Evolutionary conservation across 2,329 filamentous ascomycete genomes (phyloP).

Genomic region (Leptographium procerum): DNA sequence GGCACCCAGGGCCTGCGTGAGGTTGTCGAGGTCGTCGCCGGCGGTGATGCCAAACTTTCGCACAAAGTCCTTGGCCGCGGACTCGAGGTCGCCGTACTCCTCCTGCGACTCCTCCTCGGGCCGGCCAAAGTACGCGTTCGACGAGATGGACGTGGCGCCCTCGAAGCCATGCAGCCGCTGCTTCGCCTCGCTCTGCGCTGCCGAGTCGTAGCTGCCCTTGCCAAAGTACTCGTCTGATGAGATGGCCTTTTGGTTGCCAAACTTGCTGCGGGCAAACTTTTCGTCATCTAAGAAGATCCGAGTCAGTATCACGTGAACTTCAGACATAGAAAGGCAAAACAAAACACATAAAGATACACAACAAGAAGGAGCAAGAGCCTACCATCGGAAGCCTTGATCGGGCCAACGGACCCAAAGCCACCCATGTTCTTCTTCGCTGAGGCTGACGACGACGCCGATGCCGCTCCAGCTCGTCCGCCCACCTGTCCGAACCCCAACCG

Average conservation of each 20-base stretch:
- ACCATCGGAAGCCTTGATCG: slow-evolving; percentile 60
- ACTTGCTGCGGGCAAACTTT: slow-evolving; percentile 75
- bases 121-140: slow-evolving; percentile 93
- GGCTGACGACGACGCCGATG: slow-evolving; percentile 25
- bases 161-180: slow-evolving; percentile 82
- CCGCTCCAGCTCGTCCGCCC: slow-evolving; percentile 37
- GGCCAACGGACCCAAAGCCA: slow-evolving; percentile 76
- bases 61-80: slow-evolving; percentile 91
- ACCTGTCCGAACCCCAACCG: slow-evolving; percentile 83
- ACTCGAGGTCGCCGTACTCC: slow-evolving; percentile 83
- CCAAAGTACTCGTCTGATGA: slow-evolving; percentile 98
- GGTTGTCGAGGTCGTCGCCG: slow-evolving; percentile 87
- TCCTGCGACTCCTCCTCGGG: slow-evolving; percentile 64
- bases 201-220: slow-evolving; percentile 74
- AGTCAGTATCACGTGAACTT: not conserved
- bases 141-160: slow-evolving; percentile 82
- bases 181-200: slow-evolving; percentile 75
- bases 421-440: slow-evolving; percentile 61
- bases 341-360: not conserved
- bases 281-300: slow-evolving; percentile 48
- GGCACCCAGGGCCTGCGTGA: slow-evolving; percentile 73
- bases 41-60: slow-evolving; percentile 92
- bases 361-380: not conserved
- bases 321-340: no score
- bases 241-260: slow-evolving; percentile 87